phyloP scores from a whole-genome alignment of 1,284 basidiomycete genomes.

The Xerocomus minutiporus region DNA sequence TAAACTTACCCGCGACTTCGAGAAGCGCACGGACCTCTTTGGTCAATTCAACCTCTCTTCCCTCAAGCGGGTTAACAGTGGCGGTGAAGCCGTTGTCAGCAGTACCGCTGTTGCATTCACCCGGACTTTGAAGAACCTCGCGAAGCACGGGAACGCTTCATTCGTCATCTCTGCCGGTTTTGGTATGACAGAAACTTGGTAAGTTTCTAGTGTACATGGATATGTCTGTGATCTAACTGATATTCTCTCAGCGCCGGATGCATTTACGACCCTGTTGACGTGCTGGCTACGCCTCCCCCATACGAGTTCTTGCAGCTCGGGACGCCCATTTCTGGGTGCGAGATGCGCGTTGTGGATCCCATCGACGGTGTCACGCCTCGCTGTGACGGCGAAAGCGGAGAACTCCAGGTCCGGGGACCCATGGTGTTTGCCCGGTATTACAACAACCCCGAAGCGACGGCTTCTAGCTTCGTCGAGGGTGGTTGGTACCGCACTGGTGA shows the following conservation, averaged over 20 bases:
- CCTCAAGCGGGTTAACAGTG: slow-evolving; percentile 30
- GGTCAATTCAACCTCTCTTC: slow-evolving; percentile 23
- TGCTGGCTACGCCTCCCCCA: slow-evolving; percentile 11
- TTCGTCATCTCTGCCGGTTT: slow-evolving; percentile 34
- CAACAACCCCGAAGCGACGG: slow-evolving; percentile 38
- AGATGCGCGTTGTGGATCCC: slow-evolving; percentile 34
- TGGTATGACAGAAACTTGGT: slow-evolving; percentile 30
- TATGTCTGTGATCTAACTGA: background rate
- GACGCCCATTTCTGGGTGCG: slow-evolving; percentile 20
- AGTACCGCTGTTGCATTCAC: slow-evolving; percentile 37
- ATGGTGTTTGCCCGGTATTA: slow-evolving; percentile 39
- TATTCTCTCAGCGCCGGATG: slow-evolving; percentile 33
- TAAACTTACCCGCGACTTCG: slow-evolving; percentile 35
- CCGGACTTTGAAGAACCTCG: slow-evolving; percentile 31
- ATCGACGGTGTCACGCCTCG: slow-evolving; percentile 28
- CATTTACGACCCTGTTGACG: slow-evolving; percentile 30
- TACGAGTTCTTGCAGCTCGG: slow-evolving; percentile 32
- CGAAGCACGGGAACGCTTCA: slow-evolving; percentile 24
- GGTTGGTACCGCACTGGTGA: slow-evolving; percentile 46
- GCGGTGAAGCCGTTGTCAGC: slow-evolving; percentile 39
- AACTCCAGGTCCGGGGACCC: slow-evolving; percentile 38
- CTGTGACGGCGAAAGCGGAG: slow-evolving; percentile 30
- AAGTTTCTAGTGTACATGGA: background rate
- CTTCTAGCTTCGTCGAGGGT: slow-evolving; percentile 36
- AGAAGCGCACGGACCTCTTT: slow-evolving; percentile 20